Evolutionary conservation across 129 eudicot species (phyloP), one percentile per base, ranked within the genome.

Genomic region (Oenanthe sinensis): DNA sequence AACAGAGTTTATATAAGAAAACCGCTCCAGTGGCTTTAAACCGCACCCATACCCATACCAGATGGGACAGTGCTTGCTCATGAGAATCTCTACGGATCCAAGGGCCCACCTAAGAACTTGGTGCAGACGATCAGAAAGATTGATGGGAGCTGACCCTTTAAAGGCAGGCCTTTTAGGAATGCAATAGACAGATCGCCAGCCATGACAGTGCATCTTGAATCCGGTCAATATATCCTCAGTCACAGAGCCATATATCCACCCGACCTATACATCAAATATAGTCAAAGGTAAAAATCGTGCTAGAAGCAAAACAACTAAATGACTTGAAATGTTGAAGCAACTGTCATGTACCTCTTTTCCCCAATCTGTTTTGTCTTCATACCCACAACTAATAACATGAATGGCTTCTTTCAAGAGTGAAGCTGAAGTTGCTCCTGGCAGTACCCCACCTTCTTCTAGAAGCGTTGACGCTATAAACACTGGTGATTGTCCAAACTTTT

Each of bases 201-300:
- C 84, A 82, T 82, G 84, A 77, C 84, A 82, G 45, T 82, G 84
- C 84, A 82, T 82, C 78, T 82, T 82, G 74, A 82, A 82, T 12
- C 84, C 84, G 42, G 84, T 82, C 62, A 82, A 70, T 26, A 82
- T 82, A 82, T 82, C 84, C 74, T 82, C 84, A 33, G 84, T 82
- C 44, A 82, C 84, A n/a, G 80, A 82, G 11, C 84, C 84, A 65
- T 81, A 81, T 22, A 81, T 81, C 84, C 84, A 81, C 26, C 84
- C 84, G 65, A 81, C 84, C 84, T 81, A 42, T 13, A 47, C 16
- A 75, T 4, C 0, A 71, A 6, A 40, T n/a, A 37, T 39, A 33
- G 1, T 22, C 6, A 42, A 3, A 2, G 8, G 22, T 19, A 30
- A 71, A 43, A 22, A 52, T 19, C 19, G 3, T 17, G 45, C 75